Conservation (phyloP, 192 early-diverging fungal species). For the Fimicolochytrium jonesii region DNA sequence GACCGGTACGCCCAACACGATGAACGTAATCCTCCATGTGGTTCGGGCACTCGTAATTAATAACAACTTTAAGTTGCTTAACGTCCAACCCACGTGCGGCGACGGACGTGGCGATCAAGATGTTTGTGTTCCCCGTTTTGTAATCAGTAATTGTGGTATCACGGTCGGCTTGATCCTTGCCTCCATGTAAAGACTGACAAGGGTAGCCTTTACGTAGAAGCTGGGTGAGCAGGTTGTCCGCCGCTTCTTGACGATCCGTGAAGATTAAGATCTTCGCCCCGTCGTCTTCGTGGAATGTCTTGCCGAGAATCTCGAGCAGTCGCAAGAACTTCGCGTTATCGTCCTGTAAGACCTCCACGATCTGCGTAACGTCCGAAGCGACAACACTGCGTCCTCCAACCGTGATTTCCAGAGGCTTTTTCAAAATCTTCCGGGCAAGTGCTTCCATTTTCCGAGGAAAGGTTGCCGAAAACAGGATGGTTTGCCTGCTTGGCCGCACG, state of each 20-base stretch:
- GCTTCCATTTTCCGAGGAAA: conserved; percentile 98
- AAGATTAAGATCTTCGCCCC: conserved; percentile 68
- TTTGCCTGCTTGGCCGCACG: conserved; percentile 87
- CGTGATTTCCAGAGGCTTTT: conserved; percentile 87
- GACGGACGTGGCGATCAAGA: conserved; percentile 94
- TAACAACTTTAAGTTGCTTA: conserved; percentile 84
- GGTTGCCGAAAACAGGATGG: conserved; percentile 98
- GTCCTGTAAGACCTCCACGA: conserved; percentile 77
- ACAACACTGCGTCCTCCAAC: conserved; percentile 93
- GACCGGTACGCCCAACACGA: conserved; percentile 94
- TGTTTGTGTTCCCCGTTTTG: conserved; percentile 81
- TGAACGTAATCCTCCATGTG: conserved; percentile 99
- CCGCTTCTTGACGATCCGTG: conserved; percentile 93
- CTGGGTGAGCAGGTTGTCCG: conserved; percentile 78
- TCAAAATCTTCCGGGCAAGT: conserved; percentile 91
- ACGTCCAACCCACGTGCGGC: conserved; percentile 96
- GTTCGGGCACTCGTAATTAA: conserved; percentile 98
- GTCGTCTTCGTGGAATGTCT: conserved; percentile 65
- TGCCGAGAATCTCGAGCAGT: conserved; percentile 82
- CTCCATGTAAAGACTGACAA: conserved; percentile 91
- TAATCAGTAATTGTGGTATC: conserved; percentile 93
- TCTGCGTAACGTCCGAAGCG: conserved; percentile 78
- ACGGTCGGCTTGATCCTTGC: conserved; percentile 68
- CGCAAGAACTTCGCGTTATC: conserved; percentile 87
- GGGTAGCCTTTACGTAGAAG: conserved; percentile 87